Conservation (phyloP, 202 grass and related monocot species). For the Bolboschoenoplectus hybrid region DNA sequence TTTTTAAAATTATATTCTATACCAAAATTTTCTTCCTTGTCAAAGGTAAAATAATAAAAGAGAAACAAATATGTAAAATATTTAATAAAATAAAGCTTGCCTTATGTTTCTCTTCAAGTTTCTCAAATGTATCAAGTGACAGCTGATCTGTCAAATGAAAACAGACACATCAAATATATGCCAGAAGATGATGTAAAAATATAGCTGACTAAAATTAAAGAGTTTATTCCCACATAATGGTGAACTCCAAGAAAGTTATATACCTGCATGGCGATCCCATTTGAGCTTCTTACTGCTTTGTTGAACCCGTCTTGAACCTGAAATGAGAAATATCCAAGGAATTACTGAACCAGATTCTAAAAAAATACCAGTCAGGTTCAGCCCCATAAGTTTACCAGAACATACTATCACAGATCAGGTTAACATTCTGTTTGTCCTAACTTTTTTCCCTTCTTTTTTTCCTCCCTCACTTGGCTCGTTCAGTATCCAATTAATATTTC, state of each 20-base stretch:
- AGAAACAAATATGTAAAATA: slow-evolving; percentile 12
- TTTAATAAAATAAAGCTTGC: slow-evolving; percentile 41
- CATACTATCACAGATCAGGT: neutral
- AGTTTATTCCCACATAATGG: neutral
- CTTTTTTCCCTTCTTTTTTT: neutral
- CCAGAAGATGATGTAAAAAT: neutral
- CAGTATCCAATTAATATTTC: neutral
- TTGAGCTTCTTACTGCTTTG: slow-evolving; percentile 68
- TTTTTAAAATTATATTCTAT: neutral
- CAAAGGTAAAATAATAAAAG: slow-evolving; percentile 15
- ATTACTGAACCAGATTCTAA: neutral
- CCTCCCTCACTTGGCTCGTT: neutral
- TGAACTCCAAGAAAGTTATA: slow-evolving; percentile 9
- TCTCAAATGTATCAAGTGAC: slow-evolving; percentile 57
- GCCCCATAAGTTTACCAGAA: neutral
- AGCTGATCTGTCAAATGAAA: slow-evolving; percentile 51
- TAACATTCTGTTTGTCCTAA: neutral
- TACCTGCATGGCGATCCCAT: slow-evolving; percentile 80
- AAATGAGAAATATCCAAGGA: slow-evolving; percentile 40
- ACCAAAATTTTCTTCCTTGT: neutral
- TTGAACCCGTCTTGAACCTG: slow-evolving; percentile 58
- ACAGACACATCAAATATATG: slow-evolving; percentile 33
- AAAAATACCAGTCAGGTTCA: slow-evolving; percentile 11
- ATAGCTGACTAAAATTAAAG: slow-evolving; percentile 2
- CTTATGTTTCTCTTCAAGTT: slow-evolving; percentile 67